Percentiles rank a stretch among this genome's conserved stretches.
Conservation (phyloP, 176 grass and related monocot genomes). For the Microstegium vimineum region DNA sequence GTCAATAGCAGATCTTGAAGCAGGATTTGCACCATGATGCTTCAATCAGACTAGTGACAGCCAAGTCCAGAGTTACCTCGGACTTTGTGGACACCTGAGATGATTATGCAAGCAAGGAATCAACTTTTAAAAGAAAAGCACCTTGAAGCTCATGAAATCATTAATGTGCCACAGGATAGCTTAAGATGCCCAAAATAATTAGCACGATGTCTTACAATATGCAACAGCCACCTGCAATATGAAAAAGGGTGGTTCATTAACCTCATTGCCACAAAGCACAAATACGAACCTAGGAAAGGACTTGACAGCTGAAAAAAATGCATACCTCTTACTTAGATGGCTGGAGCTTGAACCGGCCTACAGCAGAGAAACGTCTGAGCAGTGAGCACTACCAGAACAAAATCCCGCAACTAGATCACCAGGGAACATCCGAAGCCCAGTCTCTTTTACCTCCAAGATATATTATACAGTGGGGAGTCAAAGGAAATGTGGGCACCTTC, state of each 20-base stretch:
- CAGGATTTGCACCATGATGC: conserved; percentile 24
- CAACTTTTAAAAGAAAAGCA: conserved; percentile 5
- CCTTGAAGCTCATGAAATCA: background rate
- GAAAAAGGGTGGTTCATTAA: background rate
- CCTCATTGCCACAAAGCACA: background rate
- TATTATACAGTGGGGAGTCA: background rate
- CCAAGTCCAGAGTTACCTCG: background rate
- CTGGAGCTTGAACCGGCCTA: conserved; percentile 10
- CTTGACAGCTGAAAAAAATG: background rate
- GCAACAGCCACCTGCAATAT: conserved; percentile 40
- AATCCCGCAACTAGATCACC: background rate
- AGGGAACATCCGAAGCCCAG: background rate
- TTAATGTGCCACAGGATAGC: background rate
- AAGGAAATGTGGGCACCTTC: conserved; percentile 18
- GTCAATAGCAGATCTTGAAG: conserved; percentile 14
- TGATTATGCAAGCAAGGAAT: conserved; percentile 1
- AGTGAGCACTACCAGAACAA: background rate
- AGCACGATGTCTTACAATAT: background rate
- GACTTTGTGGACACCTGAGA: background rate
- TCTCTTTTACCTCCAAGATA: background rate
- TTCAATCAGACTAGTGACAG: background rate
- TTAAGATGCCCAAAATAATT: conserved; percentile 17
- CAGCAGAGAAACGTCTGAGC: background rate
- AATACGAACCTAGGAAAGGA: background rate
- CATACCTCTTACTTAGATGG: conserved; percentile 51